Base-by-base conservation (phyloP, 106 monocot species). In the Hemerocallis citrina region DNA sequence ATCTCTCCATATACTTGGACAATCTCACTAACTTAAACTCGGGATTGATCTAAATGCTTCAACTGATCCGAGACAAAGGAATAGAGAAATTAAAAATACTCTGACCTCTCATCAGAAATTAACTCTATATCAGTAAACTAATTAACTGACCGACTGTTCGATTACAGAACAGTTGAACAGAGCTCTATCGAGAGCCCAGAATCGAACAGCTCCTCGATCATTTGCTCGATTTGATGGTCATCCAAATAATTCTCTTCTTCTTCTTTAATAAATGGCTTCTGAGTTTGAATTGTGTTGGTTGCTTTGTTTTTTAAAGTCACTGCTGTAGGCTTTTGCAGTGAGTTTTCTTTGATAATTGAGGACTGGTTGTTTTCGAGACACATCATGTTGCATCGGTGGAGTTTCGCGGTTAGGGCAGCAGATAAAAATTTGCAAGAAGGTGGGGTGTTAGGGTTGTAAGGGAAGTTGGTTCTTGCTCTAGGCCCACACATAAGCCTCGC, bases 171-270 rank as follows among this genome's bases (percentile, higher is more conserved):
- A n/a, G 65, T 31, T 34, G 61, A 69, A 49, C 78, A 69, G 47
- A 77, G 55, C 81, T 81, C 81, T 57, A 86, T 66, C 0, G 68
- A 78, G 27, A 75, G 42, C 7, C 68, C 81, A 40, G 70, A 74
- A 48, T 86, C 86, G 28, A 81, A 42, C 43, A 86, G 41, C 75
- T 86, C 86, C 41, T 81, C 86, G 28, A 86, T 86, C 86, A 86
- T 81, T 66, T 86, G 78, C 38, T 86, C 81, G 13, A 86, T 75
- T 16, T 81, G 70, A 31, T 68, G 25, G 33, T 86, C 81, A 38
- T 81, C 81, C 21, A 80, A 57, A 39, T 59, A 59, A 21, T 64
- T 41, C n/a, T n/a, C n/a, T n/a, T n/a, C n/a, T n/a, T n/a, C n/a
- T n/a, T n/a, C n/a, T 52, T 34, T 33, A 11, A 6, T 41, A 42